These are phyloP conservation scores for Penicillium brevicompactum DNA, from an alignment of 2,329 filamentous ascomycete species.

Conservation along the genomic window DNA sequence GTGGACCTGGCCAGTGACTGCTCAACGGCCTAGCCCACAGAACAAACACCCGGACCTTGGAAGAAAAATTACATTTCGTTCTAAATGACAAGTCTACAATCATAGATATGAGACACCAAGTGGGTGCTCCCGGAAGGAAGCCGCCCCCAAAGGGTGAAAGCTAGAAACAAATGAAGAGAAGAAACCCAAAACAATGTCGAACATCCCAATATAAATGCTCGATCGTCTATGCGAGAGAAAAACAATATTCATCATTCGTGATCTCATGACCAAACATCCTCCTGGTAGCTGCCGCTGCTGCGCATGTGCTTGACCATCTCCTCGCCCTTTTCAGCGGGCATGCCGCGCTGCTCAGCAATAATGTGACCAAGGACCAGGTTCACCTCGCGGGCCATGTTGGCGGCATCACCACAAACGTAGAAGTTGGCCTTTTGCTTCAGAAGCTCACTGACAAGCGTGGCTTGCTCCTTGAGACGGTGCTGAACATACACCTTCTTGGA, in stretches of 20 bases:
- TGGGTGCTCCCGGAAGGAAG: not conserved
- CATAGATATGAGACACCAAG: not conserved
- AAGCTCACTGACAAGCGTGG: constrained; percentile 82
- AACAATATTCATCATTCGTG: constrained; percentile 15
- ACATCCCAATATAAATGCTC: constrained; percentile 24
- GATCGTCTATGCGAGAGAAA: constrained; percentile 29
- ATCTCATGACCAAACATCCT: constrained; percentile 66
- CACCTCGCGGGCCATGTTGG: constrained; percentile 94
- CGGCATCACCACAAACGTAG: constrained; percentile 97
- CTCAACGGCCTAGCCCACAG: too few species aligned
- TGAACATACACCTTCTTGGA: constrained; percentile 95
- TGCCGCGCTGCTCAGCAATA: constrained; percentile 77
- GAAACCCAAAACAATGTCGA: constrained; percentile 13
- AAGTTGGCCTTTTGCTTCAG: constrained; percentile 85
- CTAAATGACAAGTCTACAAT: constrained; percentile 16
- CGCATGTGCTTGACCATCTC: constrained; percentile 98
- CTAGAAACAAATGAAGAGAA: constrained; percentile 12
- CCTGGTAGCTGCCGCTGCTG: constrained; percentile 93
- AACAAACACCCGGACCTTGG: not conserved
- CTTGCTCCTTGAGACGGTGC: constrained; percentile 81
- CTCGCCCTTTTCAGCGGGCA: constrained; percentile 85
- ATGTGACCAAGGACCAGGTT: constrained; percentile 86
- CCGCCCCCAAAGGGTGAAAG: constrained; percentile 5
- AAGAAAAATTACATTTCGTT: constrained; percentile 10
- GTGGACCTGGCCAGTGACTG: too few species aligned